A percentile compares a stretch with the other conserved stretches of the same genome.
phyloP scores from a whole-genome alignment of 2,329 filamentous ascomycete species.

The Neofusicoccum kwambonambiense region DNA sequence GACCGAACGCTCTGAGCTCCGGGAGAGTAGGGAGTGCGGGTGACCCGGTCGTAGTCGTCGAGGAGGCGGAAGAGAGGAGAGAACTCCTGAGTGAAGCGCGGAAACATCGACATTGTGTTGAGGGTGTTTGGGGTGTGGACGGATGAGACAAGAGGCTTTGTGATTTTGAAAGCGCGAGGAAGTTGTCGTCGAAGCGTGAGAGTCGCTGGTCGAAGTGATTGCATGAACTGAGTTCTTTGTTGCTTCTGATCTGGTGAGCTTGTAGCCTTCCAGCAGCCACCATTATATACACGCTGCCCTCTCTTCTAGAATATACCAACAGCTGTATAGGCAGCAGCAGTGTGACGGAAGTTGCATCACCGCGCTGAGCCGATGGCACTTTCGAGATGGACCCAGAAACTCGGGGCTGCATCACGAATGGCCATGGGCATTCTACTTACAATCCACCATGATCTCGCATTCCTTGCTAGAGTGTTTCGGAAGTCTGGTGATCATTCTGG shows the following conservation, averaged over 20 bases:
- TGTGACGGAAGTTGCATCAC: neutral
- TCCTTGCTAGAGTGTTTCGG: neutral
- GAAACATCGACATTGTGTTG: slow-evolving; percentile 43
- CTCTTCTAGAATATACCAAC: slow-evolving; percentile 31
- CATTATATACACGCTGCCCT: slow-evolving; percentile 30
- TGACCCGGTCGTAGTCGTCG: slow-evolving; percentile 45
- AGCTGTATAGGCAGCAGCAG: neutral
- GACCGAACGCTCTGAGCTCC: slow-evolving; percentile 42
- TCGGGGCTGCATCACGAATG: neutral
- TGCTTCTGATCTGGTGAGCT: slow-evolving; percentile 28
- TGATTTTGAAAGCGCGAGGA: slow-evolving; percentile 33
- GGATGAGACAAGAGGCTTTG: slow-evolving; percentile 25
- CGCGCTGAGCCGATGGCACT: neutral
- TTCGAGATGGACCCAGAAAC: slow-evolving; percentile 10
- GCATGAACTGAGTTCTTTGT: slow-evolving; percentile 30
- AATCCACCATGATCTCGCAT: neutral
- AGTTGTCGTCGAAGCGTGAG: slow-evolving; percentile 25
- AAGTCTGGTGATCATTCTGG: slow-evolving; percentile 11
- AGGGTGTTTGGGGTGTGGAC: slow-evolving; percentile 25
- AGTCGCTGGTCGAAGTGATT: slow-evolving; percentile 34
- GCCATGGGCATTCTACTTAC: slow-evolving; percentile 1
- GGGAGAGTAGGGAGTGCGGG: slow-evolving; percentile 28
- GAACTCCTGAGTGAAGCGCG: slow-evolving; percentile 41
- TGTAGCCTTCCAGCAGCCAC: neutral
- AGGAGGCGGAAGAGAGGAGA: slow-evolving; percentile 48